phyloP scores from a whole-genome alignment of 2,329 filamentous ascomycete species.

The Zymoseptoria passerinii region DNA sequence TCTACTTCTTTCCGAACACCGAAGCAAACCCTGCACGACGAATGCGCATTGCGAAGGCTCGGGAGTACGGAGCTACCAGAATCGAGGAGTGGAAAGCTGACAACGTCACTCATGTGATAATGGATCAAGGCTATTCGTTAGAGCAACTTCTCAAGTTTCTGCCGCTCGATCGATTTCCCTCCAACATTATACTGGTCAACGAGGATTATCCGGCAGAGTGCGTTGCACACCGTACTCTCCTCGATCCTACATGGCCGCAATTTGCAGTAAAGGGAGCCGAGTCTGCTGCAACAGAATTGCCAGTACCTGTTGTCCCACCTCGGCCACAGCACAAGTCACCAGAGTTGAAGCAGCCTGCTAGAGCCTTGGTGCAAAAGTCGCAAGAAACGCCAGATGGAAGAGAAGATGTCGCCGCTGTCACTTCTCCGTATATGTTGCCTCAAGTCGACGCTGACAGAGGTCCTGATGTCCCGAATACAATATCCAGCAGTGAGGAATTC shows the following conservation, averaged over 20 bases:
- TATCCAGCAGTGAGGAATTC: constrained; percentile 45
- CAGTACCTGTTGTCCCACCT: constrained; percentile 14
- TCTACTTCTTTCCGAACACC: constrained; percentile 70
- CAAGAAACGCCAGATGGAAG: neutral
- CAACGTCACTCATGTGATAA: constrained; percentile 66
- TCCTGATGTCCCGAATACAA: neutral
- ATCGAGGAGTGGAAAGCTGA: constrained; percentile 45
- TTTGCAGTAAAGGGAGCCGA: constrained; percentile 44
- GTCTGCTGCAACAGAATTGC: neutral
- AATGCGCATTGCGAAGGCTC: constrained; percentile 64
- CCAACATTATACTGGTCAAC: constrained; percentile 43
- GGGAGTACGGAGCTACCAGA: constrained; percentile 69
- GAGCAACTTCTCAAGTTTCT: constrained; percentile 54
- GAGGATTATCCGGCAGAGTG: constrained; percentile 40
- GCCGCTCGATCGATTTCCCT: constrained; percentile 40
- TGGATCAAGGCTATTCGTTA: constrained; percentile 61
- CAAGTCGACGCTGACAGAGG: neutral
- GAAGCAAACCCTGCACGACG: constrained; percentile 60
- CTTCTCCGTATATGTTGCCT: neutral
- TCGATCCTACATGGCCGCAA: constrained; percentile 48
- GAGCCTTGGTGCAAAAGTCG: neutral
- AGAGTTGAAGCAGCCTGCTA: constrained; percentile 38
- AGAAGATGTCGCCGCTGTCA: neutral
- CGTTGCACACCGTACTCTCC: constrained; percentile 32
- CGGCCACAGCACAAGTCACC: constrained; percentile 32